Conservation (phyloP, 1,284 basidiomycete genomes). For the Trichosporon coremiiforme region DNA sequence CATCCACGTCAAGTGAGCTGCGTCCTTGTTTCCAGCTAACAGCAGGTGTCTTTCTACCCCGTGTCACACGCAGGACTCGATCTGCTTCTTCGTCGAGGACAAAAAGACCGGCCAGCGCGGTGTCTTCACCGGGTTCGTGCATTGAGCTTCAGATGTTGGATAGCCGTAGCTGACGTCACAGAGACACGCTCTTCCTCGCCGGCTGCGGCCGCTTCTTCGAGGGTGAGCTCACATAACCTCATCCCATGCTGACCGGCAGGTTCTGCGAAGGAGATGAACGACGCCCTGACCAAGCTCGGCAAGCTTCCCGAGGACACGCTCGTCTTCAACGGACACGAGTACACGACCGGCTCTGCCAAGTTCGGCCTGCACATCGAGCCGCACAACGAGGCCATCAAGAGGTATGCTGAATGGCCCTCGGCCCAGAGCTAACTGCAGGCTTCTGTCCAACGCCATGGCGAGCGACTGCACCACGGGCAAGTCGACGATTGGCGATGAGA, state of each 20-base stretch:
- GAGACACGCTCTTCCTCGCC: conserved; percentile 89
- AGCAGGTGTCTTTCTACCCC: conserved; percentile 82
- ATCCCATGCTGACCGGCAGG: conserved; percentile 57
- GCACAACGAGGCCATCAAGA: conserved; percentile 48
- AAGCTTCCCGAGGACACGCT: conserved; percentile 77
- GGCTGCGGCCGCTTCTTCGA: conserved; percentile 99
- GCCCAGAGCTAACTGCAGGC: conserved; percentile 28
- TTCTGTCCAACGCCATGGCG: conserved; percentile 47
- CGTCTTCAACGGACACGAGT: conserved; percentile 91
- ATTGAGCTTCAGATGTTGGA: not conserved
- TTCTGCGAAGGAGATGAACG: conserved; percentile 79
- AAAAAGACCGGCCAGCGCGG: conserved; percentile 65
- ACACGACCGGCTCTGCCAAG: conserved; percentile 67
- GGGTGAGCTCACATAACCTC: conserved; percentile 31
- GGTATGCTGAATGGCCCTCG: conserved; percentile 32
- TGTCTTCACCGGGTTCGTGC: conserved; percentile 79
- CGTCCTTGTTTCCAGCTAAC: not conserved
- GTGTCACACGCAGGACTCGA: conserved; percentile 95
- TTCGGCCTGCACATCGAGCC: conserved; percentile 53
- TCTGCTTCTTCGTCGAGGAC: conserved; percentile 80
- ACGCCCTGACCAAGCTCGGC: conserved; percentile 72
- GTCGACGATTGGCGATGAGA: conserved; percentile 61
- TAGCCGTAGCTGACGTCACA: conserved; percentile 34
- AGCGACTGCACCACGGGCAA: conserved; percentile 53
- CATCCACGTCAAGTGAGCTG: conserved; percentile 67